Conservation (phyloP, 371 early-diverging fungal species). For the Globomyces sp. region DNA sequence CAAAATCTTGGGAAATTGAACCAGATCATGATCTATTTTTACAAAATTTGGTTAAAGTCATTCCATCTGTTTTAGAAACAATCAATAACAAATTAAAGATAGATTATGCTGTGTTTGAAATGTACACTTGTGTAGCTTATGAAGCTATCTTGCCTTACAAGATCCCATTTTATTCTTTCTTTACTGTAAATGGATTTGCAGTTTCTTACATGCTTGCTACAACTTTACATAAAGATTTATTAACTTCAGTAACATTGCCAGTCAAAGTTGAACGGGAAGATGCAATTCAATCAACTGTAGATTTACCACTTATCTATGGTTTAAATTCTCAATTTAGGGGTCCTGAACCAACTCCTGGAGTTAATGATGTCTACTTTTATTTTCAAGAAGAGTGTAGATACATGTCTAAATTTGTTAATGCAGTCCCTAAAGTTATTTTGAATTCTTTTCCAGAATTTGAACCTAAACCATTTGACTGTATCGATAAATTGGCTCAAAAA, state of each 20-base stretch:
- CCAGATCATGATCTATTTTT: no score
- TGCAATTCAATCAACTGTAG: not conserved
- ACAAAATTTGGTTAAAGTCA: no score
- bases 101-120: not conserved
- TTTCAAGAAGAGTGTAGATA: not conserved
- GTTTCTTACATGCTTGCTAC: no score
- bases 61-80: no score
- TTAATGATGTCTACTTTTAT: not conserved
- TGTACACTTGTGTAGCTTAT: not conserved
- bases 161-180: not conserved
- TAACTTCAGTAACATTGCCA: not conserved
- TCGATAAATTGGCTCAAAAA: not conserved
- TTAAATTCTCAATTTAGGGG: conserved; percentile 1
- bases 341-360: not conserved
- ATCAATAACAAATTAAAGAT: not conserved
- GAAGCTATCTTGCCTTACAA: not conserved
- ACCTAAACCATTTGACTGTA: not conserved
- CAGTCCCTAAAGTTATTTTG: not conserved
- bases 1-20: no score
- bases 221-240: no score
- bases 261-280: not conserved
- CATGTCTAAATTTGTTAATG: not conserved
- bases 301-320: not conserved
- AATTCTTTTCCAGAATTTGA: conserved; percentile 5
- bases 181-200: not conserved